These are phyloP conservation scores for Allium cepa DNA, from an alignment of 106 monocot genomes.

Conservation along the genomic window DNA sequence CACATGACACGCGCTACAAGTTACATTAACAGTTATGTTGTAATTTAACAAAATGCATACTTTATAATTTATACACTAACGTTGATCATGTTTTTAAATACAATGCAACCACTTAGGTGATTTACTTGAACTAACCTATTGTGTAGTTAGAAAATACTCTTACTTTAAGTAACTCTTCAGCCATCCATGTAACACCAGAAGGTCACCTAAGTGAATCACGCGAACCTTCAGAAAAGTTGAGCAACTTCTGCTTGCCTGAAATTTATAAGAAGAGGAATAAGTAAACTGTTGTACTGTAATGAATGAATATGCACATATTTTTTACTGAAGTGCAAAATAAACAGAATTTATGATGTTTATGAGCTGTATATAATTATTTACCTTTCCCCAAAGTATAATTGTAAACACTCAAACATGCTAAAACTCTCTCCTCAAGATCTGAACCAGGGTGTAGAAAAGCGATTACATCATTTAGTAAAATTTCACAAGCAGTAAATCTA, in stretches of 20 bases:
- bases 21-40: too few relatives aligned
- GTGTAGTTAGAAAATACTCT: slow-evolving; percentile 78
- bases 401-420: slow-evolving; percentile 78
- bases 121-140: slow-evolving; percentile 46
- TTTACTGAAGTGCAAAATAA: too few relatives aligned
- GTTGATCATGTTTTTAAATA: too few relatives aligned
- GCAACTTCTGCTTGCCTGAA: slow-evolving; percentile 79
- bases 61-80: too few relatives aligned
- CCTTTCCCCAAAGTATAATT: slow-evolving; percentile 92
- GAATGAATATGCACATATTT: too few relatives aligned
- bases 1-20: slow-evolving; percentile 83
- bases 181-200: slow-evolving; percentile 90
- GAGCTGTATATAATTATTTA: neutral
- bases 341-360: too few relatives aligned
- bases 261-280: neutral
- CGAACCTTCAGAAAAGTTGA: slow-evolving; percentile 71
- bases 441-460: slow-evolving; percentile 86
- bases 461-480: slow-evolving; percentile 45
- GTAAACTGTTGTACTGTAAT: too few relatives aligned
- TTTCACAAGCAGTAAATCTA: slow-evolving; percentile 73
- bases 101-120: too few relatives aligned
- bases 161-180: slow-evolving; percentile 81
- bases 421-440: slow-evolving; percentile 77
- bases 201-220: slow-evolving; percentile 93
- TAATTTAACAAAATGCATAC: too few relatives aligned